phyloP scores from a whole-genome alignment of 306 rosid genomes.

The Casuarina equisetifolia region DNA sequence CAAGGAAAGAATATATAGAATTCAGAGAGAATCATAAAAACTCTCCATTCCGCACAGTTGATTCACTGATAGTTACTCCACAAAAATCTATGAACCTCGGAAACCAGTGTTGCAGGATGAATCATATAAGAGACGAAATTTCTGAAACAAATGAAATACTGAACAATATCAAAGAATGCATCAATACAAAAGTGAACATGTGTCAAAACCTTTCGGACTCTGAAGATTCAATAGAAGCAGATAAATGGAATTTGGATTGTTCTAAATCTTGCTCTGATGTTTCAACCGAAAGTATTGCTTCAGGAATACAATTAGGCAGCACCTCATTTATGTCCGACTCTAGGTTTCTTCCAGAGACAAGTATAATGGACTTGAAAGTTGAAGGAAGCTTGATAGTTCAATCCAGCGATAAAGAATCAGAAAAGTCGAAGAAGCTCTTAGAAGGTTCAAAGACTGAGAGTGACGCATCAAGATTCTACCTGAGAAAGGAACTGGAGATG shows the following conservation, averaged over 20 bases:
- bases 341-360: constrained; percentile 29
- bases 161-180: constrained; percentile 45
- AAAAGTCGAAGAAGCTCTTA: constrained; percentile 30
- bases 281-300: constrained; percentile 49
- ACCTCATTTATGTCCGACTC: constrained; percentile 25
- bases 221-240: constrained; percentile 44
- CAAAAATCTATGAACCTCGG: constrained; percentile 28
- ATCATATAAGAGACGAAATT: constrained; percentile 54
- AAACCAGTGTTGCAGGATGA: constrained; percentile 34
- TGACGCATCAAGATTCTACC: constrained; percentile 30
- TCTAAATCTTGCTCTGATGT: constrained; percentile 58
- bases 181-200: constrained; percentile 33
- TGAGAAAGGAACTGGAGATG: constrained; percentile 56
- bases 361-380: constrained; percentile 19
- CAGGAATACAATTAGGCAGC: constrained; percentile 29
- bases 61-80: constrained; percentile 31
- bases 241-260: constrained; percentile 56
- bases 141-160: constrained; percentile 47
- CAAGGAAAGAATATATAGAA: constrained; percentile 39
- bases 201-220: constrained; percentile 27
- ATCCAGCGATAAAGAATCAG: constrained; percentile 32
- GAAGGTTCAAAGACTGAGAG: constrained; percentile 24
- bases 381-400: constrained; percentile 31
- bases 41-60: constrained; percentile 29
- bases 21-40: constrained; percentile 36